Base-by-base conservation (phyloP, 768 basidiomycete genomes). In the Macrolepiota dolichaula region DNA sequence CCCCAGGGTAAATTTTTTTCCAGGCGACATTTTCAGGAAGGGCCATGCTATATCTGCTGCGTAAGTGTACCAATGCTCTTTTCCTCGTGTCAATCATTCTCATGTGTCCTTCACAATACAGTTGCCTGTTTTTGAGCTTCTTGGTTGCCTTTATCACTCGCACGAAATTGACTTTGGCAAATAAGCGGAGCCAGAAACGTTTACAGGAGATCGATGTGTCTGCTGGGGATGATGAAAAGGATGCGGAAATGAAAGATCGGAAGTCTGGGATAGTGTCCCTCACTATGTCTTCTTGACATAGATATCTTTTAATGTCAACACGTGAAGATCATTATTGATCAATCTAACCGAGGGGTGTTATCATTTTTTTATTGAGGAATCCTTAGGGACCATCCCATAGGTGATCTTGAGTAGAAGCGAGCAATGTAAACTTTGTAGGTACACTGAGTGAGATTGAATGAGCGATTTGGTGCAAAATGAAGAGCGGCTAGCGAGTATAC, bases 1-100 rank as follows among this genome's bases (percentile, higher is more conserved):
- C 84, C 83, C 15, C 84, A 85, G n/a, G 66, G 73, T 85, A 6
- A 84, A 85, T 63, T 84, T 84, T 55, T 83, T 85, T 63, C 73
- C 81, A 0, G 68, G 79, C 47, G 78, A 83, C 61, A 66, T 72
- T 4, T 85, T 72, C 68, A 77, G 82, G 17, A 82, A 82, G 65
- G 84, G 81, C 0, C 83, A 85, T 66, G 82, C 79, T 0, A 81
- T 85, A 40, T 74, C 82, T n/a, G 83, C 83, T 35, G 81, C 72
- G 82, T 84, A 62, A 63, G 71, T 19, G 3, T 44, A 7, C 42
- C 65, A n/a, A 6, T 40, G 44, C 3, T 25, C 24, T 25, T 38
- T 51, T n/a, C n/a, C n/a, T n/a, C n/a, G 24, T 15, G 27, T 19
- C 60, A 44, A 29, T 44, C 49, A 49, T 52, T 22, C 12, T 27